Evolutionary conservation across 352 stramenopile genomes (phyloP), one percentile per base, ranked within the genome.

Genomic region (Thalassiosira livingstoniorum): DNA sequence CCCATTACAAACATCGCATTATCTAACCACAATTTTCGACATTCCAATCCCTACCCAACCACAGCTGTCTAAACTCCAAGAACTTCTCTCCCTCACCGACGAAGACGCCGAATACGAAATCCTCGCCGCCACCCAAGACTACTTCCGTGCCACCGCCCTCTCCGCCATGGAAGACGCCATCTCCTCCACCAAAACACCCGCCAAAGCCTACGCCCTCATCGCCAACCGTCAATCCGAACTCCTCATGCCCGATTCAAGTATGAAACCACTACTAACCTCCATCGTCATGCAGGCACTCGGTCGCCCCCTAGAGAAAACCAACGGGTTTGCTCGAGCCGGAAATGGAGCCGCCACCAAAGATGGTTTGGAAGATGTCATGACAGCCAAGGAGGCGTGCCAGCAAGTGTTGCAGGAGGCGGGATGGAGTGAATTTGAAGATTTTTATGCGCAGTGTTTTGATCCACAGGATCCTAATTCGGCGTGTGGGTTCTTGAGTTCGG

Each of bases 241-340:
- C 2, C 83, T 88, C 67, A 60, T 94, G 25, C 77, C 84, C 27
- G 81, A 92, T 61, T 75, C 80, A 10, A 78, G 67, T n/a, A 91
- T 79, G 64, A 86, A 87, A 37, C 62, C 82, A 7, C 73, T 93
- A 45, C 68, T 94, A 29, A 85, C 80, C 21, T 87, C 77, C 34
- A 91, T 93, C 64, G 81, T 93, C 4, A 92, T 94, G 72, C 80
- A 93, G 47, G 79, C 85, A 3, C 74, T 94, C 31, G 90, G 90
- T 47, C 80, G 60, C n/a, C 86, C 84, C 15, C 63, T 94, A 2
- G 86, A 92, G 62, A 82, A 90, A 74, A 82, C 87, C 0, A 88
- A 90, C 42, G 85, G 77, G 45, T 94, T 93, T 81, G 75, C 87
- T 4, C 82, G 87, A 32, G 90, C 93, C 7, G 92, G 92, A 45